Conservation (phyloP, 1,284 basidiomycete genomes). For the Tilletia walkeri region DNA sequence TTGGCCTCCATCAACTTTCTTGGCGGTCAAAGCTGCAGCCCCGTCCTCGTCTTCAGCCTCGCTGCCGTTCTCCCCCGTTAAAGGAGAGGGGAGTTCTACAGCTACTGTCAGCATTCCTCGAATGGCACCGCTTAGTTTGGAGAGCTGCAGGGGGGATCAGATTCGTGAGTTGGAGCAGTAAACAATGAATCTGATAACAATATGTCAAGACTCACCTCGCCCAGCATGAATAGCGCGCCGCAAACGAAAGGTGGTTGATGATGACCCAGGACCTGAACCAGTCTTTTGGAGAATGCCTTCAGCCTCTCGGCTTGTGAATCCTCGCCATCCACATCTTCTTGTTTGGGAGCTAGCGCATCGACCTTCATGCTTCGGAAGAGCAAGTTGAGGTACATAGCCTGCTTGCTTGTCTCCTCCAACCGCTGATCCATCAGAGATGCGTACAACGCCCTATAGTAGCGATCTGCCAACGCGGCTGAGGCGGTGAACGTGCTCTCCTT, state of each 20-base stretch:
- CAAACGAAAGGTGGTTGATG: constrained; percentile 84
- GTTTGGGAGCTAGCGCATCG: not conserved
- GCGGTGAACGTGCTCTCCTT: constrained; percentile 3
- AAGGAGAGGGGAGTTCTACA: constrained; percentile 43
- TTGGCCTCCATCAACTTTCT: not conserved
- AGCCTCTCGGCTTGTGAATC: constrained; percentile 61
- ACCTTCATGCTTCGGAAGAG: constrained; percentile 68
- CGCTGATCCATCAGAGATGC: constrained; percentile 81
- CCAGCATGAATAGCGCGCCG: constrained; percentile 70
- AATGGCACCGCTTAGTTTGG: constrained; percentile 71
- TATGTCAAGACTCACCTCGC: constrained; percentile 54
- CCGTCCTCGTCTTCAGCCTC: constrained; percentile 56
- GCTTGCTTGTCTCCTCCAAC: constrained; percentile 80
- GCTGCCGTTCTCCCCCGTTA: constrained; percentile 27
- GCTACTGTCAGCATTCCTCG: constrained; percentile 65
- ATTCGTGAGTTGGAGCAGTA: not conserved
- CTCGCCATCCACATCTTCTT: constrained; percentile 63
- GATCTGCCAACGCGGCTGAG: constrained; percentile 58
- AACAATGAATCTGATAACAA: not conserved
- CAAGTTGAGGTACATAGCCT: constrained; percentile 95
- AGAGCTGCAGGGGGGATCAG: constrained; percentile 60
- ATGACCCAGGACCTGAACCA: constrained; percentile 77
- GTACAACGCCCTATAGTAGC: constrained; percentile 90
- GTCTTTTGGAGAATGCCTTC: constrained; percentile 79
- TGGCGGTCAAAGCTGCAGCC: constrained; percentile 22